phyloP scores from a whole-genome alignment of 441 rosid genomes.

The Gossypium davidsonii region DNA sequence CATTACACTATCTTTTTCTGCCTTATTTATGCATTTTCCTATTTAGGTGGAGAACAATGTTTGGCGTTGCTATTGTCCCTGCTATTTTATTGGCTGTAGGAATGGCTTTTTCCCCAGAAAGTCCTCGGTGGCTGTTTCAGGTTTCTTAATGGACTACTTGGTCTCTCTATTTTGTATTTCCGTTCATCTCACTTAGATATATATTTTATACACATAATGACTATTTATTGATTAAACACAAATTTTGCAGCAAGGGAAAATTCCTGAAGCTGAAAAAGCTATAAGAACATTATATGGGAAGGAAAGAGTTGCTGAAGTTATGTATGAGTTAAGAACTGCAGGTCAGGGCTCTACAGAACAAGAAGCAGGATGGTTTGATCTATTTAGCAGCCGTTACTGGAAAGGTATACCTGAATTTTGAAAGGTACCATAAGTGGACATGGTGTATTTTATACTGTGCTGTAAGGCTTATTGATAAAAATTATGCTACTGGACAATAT shows the following conservation, averaged over 20 bases:
- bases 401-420: constrained; percentile 50
- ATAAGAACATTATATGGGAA: constrained; percentile 75
- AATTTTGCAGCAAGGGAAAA: constrained; percentile 71
- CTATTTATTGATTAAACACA: constrained; percentile 12
- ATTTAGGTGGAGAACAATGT: constrained; percentile 97
- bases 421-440: neutral
- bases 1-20: neutral
- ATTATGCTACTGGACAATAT: neutral
- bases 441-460: neutral
- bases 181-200: neutral
- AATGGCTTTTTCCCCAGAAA: constrained; percentile 90
- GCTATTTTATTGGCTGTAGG: constrained; percentile 80
- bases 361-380: constrained; percentile 95
- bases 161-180: neutral
- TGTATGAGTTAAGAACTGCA: constrained; percentile 58
- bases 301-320: constrained; percentile 79
- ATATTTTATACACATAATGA: neutral
- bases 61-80: constrained; percentile 74
- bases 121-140: constrained; percentile 99
- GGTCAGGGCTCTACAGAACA: constrained; percentile 73
- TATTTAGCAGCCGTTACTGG: constrained; percentile 85
- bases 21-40: constrained; percentile 6
- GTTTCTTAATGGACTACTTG: constrained; percentile 27
- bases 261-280: constrained; percentile 68
- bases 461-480: neutral